Evolutionary conservation across 108 stramenopile genomes (phyloP).

Genomic region (Cylindrotheca fusiformis): DNA sequence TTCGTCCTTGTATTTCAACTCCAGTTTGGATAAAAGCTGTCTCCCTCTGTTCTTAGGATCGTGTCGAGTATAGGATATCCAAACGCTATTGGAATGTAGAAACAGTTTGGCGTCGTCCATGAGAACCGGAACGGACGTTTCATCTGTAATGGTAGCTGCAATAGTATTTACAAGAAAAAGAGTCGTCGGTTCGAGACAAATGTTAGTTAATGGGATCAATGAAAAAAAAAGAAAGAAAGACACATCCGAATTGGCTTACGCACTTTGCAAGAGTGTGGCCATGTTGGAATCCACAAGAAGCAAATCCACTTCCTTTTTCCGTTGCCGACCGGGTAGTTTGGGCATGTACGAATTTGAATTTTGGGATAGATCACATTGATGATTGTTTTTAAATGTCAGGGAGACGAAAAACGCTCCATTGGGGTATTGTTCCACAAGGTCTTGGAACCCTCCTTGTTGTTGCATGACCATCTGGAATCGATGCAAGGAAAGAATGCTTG

Average conservation of each 20-base stretch:
- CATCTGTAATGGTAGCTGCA: conserved; percentile 3
- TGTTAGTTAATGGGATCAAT: too few relatives aligned
- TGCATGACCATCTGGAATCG: neutral
- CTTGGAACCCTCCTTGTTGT: neutral
- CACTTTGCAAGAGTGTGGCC: conserved; percentile 45
- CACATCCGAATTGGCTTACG: too few relatives aligned
- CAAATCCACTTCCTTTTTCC: conserved; percentile 43
- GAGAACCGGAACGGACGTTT: neutral
- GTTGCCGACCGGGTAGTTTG: conserved; percentile 10
- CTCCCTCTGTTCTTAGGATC: conserved; percentile 1
- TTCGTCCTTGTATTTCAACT: conserved; percentile 25
- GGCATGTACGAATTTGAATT: conserved; percentile 10
- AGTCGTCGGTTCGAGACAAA: too few relatives aligned
- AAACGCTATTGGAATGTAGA: conserved; percentile 42
- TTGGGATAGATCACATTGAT: conserved; percentile 48
- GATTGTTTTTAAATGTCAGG: conserved; percentile 35
- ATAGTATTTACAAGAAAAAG: conserved; percentile 43
- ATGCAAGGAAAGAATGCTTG: conserved; percentile 50
- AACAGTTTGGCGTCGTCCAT: conserved; percentile 72
- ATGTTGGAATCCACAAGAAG: conserved; percentile 32
- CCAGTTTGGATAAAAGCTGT: too few relatives aligned
- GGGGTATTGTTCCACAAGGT: neutral
- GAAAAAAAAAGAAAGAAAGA: too few relatives aligned
- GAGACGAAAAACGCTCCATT: conserved; percentile 17
- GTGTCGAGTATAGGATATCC: conserved; percentile 47